Conservation (phyloP, 192 early-diverging fungal species). For the Endogone sp. region DNA sequence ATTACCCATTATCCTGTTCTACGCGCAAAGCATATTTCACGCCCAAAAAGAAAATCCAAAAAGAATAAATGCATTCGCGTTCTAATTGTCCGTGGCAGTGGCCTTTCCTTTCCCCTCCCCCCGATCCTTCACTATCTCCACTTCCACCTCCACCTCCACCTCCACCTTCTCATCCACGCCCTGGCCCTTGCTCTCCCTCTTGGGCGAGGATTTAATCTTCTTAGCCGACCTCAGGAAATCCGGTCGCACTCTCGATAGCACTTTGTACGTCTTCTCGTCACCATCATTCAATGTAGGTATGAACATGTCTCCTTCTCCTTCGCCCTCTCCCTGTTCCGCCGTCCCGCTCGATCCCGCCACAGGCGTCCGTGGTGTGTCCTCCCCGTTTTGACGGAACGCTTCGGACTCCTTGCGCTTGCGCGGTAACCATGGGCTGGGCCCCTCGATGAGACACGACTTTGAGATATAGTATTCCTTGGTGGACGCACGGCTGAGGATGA, state of each 20-base stretch:
- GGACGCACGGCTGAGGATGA: neutral
- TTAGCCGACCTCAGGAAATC: neutral
- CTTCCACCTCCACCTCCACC: neutral
- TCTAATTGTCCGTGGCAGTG: no score
- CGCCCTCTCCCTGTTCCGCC: neutral
- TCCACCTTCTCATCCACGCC: neutral
- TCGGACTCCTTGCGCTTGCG: neutral
- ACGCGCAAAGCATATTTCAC: no score
- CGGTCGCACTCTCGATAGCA: neutral
- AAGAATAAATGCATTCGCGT: no score
- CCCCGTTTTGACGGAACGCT: no score
- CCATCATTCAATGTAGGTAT: neutral
- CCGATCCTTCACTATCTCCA: neutral
- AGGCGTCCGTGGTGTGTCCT: no score
- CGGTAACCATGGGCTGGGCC: neutral
- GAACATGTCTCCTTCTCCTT: neutral
- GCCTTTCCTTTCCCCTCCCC: neutral
- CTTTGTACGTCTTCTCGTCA: neutral
- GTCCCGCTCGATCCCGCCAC: neutral
- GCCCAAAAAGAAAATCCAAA: no score
- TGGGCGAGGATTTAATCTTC: neutral
- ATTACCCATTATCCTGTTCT: no score
- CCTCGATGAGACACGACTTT: neutral
- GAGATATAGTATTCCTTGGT: neutral
- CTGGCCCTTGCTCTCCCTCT: no score